Evolutionary conservation across 2,329 filamentous ascomycete genomes (phyloP), one percentile per base, ranked within the genome.

Genomic region (Bipolaris sorokiniana): DNA sequence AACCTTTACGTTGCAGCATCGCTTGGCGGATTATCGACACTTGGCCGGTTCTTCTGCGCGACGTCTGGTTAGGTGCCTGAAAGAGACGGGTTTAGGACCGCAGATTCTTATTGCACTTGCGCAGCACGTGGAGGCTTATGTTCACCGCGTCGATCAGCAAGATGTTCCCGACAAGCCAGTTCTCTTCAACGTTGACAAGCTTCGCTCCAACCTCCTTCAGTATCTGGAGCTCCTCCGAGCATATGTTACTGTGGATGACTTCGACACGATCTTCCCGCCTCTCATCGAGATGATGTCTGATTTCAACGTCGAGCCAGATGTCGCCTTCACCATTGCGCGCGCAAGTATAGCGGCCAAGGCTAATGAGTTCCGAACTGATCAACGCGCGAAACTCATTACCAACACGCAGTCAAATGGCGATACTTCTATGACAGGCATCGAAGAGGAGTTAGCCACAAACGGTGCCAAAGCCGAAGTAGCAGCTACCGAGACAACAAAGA

Each of bases 41-140:
- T 88, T 90, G 63, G 89, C 87, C 10, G 84, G 84, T 54, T 86
- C 84, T 54, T 92, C 91, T 44, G 91, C 92, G 0, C 89, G 88
- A 68, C 87, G 94, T 22, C 82, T 99, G 2, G 88, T 96, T 73
- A 88, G 87, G 68, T 88, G 91, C 11, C 81, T 99, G 36, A 87
- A 89, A 3, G 88, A 93, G 20, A 90, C 90, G 0, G 87, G 87
- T 48, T 83, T 98, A 48, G 91, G 90, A 22, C 89, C 90, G 1
- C 89, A 91, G 58, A 83, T 98, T 2, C 84, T 99, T n/a, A 85
- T 98, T 66, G 90, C 92, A 42, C 89, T 99, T 66, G 91, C 93
- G 0, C 93, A 97, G 71, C 92, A 97, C 75, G 88, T 92, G 45
- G 89, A 96, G 71, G 87, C 89, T n/a, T 95, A 92, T 60, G 86